A percentile compares a stretch with the other conserved stretches of the same genome.
These are phyloP conservation scores for Monosporozyma yasuniensis DNA, from an alignment of 805 yeast species.

Conservation along the genomic window DNA sequence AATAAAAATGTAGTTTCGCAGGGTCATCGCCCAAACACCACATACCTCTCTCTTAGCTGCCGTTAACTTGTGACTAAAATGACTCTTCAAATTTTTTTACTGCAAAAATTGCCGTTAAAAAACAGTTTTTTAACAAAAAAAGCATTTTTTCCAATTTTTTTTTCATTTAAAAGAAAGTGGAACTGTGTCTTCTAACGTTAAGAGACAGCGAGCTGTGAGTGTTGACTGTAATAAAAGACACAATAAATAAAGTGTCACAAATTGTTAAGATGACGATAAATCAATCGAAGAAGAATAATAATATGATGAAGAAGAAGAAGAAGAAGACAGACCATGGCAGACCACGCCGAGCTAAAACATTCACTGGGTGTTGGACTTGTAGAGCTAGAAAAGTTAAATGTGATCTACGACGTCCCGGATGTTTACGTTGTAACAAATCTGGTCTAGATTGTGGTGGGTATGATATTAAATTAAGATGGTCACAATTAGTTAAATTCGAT, in stretches of 20 bases:
- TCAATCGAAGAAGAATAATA: not conserved
- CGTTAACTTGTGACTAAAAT: conserved; percentile 2
- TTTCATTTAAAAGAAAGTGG: not conserved
- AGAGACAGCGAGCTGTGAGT: conserved; percentile 4
- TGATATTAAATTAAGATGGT: conserved; percentile 73
- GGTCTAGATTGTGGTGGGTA: conserved; percentile 74
- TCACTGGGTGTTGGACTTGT: conserved; percentile 86
- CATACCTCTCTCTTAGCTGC: conserved; percentile 4
- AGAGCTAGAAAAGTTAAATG: conserved; percentile 73
- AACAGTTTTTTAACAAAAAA: not conserved
- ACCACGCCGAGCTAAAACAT: conserved; percentile 50
- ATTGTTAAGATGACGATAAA: not conserved
- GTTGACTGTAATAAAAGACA: not conserved
- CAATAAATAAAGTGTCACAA: not conserved
- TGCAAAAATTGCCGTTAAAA: not conserved
- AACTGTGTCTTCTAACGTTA: conserved; percentile 4
- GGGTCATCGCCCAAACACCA: not conserved
- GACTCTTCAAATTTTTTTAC: no score
- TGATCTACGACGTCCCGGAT: conserved; percentile 60
- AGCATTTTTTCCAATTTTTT: no score
- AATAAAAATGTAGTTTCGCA: no score
- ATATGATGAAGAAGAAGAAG: not conserved
- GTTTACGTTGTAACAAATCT: conserved; percentile 61
- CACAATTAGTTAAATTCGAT: conserved; percentile 43
- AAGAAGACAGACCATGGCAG: not conserved